These are phyloP conservation scores for Ascochyta fabae DNA, from an alignment of 2,329 filamentous ascomycete species.

Conservation along the genomic window DNA sequence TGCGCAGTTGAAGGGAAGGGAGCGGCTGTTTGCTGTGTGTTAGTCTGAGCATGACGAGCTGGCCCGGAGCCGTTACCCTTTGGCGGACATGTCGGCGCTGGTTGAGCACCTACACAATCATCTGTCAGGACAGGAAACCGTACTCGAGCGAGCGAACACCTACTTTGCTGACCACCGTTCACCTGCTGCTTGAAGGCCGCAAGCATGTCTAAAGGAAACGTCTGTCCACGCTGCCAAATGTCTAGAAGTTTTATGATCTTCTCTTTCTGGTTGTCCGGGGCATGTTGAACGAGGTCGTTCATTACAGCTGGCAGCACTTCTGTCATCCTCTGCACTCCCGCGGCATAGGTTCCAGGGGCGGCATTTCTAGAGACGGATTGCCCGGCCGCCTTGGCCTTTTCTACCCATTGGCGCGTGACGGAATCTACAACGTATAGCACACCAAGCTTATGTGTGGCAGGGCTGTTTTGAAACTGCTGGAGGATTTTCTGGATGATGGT, in stretches of 20 bases:
- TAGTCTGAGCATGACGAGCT: constrained; percentile 33
- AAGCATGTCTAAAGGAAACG: constrained; percentile 83
- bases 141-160: constrained; percentile 46
- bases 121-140: constrained; percentile 10
- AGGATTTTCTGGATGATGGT: constrained; percentile 95
- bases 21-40: constrained; percentile 32
- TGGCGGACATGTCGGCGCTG: constrained; percentile 38
- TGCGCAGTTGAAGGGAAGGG: constrained; percentile 19
- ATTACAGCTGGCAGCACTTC: constrained; percentile 92
- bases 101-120: constrained; percentile 24
- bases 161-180: constrained; percentile 69
- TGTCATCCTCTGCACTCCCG: constrained; percentile 94
- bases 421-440: constrained; percentile 99
- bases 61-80: constrained; percentile 32
- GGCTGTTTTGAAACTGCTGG: constrained; percentile 95
- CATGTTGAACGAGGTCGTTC: constrained; percentile 89
- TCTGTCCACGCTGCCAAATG: constrained; percentile 96
- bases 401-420: constrained; percentile 98
- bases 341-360: constrained; percentile 89
- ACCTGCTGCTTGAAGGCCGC: constrained; percentile 83
- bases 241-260: constrained; percentile 95
- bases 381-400: constrained; percentile 85
- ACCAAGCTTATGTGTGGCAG: constrained; percentile 94
- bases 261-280: constrained; percentile 93
- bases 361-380: constrained; percentile 80